Percentiles rank a stretch among this genome's conserved stretches.
Conservation (phyloP, 352 stramenopile species). For the Phytophthora chlamydospora region DNA sequence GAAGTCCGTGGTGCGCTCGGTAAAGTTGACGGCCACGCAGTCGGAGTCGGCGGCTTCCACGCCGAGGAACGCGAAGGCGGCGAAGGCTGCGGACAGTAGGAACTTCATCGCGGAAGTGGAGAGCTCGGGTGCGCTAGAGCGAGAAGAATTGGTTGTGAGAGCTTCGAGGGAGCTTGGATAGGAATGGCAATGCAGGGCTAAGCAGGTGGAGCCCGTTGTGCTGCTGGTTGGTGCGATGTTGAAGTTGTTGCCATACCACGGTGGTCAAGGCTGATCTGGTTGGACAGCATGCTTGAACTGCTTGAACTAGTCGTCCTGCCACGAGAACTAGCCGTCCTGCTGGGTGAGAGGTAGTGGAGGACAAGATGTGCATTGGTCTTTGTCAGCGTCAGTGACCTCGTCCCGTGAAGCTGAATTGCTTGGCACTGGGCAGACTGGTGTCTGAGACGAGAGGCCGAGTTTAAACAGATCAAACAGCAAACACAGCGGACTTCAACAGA, state of each 20-base stretch:
- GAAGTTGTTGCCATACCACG: constrained; percentile 22
- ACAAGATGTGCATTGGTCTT: too few relatives aligned
- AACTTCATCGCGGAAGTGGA: constrained; percentile 21
- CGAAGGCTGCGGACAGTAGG: constrained; percentile 6
- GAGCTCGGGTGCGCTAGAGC: constrained; percentile 3
- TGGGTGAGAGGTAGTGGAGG: too few relatives aligned
- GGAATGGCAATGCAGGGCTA: background rate
- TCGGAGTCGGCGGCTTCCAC: constrained; percentile 17
- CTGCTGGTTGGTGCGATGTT: constrained; percentile 1
- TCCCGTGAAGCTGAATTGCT: too few relatives aligned
- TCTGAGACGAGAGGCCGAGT: background rate
- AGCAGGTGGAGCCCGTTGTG: background rate
- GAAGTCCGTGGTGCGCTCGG: constrained; percentile 29
- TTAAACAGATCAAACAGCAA: background rate
- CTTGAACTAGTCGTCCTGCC: constrained; percentile 4
- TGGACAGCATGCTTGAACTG: constrained; percentile 10
- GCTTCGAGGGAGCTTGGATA: background rate
- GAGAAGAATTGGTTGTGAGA: constrained; percentile 15
- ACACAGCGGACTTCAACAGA: background rate
- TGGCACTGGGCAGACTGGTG: too few relatives aligned
- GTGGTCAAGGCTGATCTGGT: constrained; percentile 19
- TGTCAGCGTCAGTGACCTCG: too few relatives aligned
- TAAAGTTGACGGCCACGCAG: constrained; percentile 40
- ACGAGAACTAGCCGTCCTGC: constrained; percentile 2
- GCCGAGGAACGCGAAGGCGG: constrained; percentile 9